phyloP scores from a whole-genome alignment of 1,284 basidiomycete genomes.

The Ceratobasidium sp. region DNA sequence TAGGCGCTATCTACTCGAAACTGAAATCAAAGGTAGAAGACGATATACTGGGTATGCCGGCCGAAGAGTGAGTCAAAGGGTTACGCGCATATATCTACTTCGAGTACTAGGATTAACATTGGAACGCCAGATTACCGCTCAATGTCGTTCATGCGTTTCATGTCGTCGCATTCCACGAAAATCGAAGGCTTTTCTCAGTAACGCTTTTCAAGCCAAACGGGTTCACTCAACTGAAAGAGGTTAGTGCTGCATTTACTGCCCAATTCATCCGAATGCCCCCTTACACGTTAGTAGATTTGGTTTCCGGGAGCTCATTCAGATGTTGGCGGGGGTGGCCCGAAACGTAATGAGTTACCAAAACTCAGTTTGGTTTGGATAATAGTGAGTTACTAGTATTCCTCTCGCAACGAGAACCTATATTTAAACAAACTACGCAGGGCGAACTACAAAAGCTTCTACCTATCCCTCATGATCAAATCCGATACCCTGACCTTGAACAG shows the following conservation, averaged over 20 bases:
- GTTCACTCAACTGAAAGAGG: conserved; percentile 36
- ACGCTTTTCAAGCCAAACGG: conserved; percentile 26
- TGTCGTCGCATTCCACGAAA: conserved; percentile 45
- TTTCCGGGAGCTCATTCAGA: conserved; percentile 45
- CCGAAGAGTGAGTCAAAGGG: conserved; percentile 23
- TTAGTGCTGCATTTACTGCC: neutral
- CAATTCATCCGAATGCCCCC: neutral
- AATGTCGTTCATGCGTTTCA: conserved; percentile 45
- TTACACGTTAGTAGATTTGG: conserved; percentile 18
- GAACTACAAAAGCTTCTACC: conserved; percentile 19
- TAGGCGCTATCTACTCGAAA: conserved; percentile 4
- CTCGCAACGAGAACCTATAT: neutral
- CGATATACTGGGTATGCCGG: conserved; percentile 24
- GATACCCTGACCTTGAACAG: conserved; percentile 15
- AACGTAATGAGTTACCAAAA: neutral
- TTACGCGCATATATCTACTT: neutral
- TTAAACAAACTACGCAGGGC: neutral
- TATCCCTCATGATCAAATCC: neutral
- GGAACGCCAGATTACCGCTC: conserved; percentile 19
- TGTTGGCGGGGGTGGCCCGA: conserved; percentile 42
- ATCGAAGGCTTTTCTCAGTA: conserved; percentile 28
- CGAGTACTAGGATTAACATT: neutral
- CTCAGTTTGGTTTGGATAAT: conserved; percentile 35
- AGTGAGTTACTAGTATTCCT: neutral
- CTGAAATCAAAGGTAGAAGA: neutral